Percentiles rank a stretch among this genome's conserved stretches.
Conservation (phyloP, 2,329 filamentous ascomycete species). For the Gyromitra esculenta region DNA sequence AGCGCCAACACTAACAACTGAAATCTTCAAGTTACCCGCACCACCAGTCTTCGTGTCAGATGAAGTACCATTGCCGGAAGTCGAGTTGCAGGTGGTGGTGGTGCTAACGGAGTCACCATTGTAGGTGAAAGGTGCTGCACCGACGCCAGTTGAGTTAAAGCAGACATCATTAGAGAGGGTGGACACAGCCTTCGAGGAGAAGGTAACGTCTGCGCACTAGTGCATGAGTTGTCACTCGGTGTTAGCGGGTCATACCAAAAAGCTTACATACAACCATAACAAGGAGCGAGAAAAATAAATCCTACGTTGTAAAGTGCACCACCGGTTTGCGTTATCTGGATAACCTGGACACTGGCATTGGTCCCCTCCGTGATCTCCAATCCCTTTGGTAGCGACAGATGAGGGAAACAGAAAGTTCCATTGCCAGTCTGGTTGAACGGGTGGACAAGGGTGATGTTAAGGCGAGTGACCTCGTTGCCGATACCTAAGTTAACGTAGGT, state of each 20-base stretch:
- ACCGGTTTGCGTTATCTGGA: conserved; percentile 62
- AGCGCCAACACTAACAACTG: conserved; percentile 20
- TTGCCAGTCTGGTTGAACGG: conserved; percentile 64
- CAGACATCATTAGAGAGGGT: conserved; percentile 65
- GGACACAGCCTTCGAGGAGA: conserved; percentile 66
- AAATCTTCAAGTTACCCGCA: background rate
- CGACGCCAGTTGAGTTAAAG: conserved; percentile 69
- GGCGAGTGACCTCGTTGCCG: conserved; percentile 61
- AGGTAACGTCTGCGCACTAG: conserved; percentile 79
- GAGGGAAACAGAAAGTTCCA: conserved; percentile 63
- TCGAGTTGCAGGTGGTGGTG: conserved; percentile 6
- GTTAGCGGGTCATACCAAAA: conserved; percentile 6
- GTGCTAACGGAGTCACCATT: conserved; percentile 20
- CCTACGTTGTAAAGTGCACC: conserved; percentile 64
- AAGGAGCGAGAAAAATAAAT: conserved; percentile 18
- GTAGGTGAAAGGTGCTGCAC: conserved; percentile 60
- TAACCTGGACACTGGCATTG: conserved; percentile 63
- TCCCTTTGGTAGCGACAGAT: conserved; percentile 59
- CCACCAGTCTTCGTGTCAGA: background rate
- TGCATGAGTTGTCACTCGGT: conserved; percentile 36
- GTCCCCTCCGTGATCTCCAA: conserved; percentile 60
- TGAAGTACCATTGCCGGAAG: conserved; percentile 2
- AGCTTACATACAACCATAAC: background rate
- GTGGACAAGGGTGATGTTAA: conserved; percentile 63
- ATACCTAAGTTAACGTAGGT: conserved; percentile 65